Base-by-base conservation (phyloP, 1,284 basidiomycete species). In the Microbotryum silenes-acaulis region DNA sequence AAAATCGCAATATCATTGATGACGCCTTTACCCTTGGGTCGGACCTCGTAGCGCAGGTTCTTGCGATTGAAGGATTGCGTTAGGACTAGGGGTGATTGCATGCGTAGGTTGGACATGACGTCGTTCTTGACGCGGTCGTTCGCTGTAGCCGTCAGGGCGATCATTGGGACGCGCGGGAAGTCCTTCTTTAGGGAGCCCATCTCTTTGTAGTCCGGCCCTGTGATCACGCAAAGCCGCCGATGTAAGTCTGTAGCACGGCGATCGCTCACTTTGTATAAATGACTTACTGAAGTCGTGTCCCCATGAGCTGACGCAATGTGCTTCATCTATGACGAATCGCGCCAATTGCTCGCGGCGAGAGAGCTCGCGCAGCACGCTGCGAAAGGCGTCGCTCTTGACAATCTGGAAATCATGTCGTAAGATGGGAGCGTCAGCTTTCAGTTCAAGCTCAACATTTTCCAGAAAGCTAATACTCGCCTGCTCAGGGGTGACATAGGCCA, bases 401-500 rank as follows among this genome's bases (percentile, higher is more conserved):
- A 78, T 71, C 67, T 66, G 65, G 18, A 7, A 16, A 16, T 16
- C 37, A 18, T 16, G 37, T 4, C 16, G 47, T 8, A 4, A 5
- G 9, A 6, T 3, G 4, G 9, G 51, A 16, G 8, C n/a, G 53
- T 52, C 45, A 50, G 18, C 20, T 4, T 23, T 6, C 23, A 51
- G 20, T 1, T 21, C 10, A 47, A 20, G 4, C 3, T 12, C 21
- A 25, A 12, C 18, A 7, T 5, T 31, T 8, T 31, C 31, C 23
- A 25, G 49, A 45, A 16, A 42, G 31, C 1, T 14, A 1, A 27
- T n/a, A 44, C 59, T 16, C n/a, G 94, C 77, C 76, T 88, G 88
- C 76, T 98, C 96, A 0, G 96, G 94, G 0, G 94, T 97, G n/a
- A 94, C 81, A 71, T 97, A 98, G 4, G 94, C 80, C 8, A 97